A percentile compares a stretch with the other conserved stretches of the same genome.
Evolutionary conservation across 1,284 basidiomycete species (phyloP).

Genomic region (Caloboletus inedulis): DNA sequence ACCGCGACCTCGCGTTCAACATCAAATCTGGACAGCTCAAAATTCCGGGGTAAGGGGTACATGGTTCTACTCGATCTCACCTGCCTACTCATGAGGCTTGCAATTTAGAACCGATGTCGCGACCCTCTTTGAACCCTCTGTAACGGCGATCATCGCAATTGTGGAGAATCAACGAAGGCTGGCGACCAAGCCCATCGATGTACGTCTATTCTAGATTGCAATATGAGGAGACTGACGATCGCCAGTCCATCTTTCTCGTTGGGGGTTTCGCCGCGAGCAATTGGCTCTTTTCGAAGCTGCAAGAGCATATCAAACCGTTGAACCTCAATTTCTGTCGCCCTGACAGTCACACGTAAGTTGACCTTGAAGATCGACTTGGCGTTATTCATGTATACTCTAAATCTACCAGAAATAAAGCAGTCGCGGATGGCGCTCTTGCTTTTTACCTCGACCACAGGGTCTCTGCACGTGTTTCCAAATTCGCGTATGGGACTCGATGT

Average conservation of each 20-base stretch:
- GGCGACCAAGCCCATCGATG: constrained; percentile 28
- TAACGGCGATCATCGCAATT: constrained; percentile 33
- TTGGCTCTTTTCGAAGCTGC: constrained; percentile 34
- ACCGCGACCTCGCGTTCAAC: constrained; percentile 35
- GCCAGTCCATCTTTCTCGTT: constrained; percentile 36
- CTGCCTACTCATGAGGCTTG: constrained; percentile 23
- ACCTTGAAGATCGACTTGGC: neutral
- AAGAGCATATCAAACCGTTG: constrained; percentile 27
- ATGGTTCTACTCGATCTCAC: neutral
- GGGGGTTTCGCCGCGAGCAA: constrained; percentile 41
- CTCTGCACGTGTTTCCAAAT: constrained; percentile 33
- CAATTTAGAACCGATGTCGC: constrained; percentile 32
- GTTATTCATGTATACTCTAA: neutral
- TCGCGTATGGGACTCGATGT: constrained; percentile 36
- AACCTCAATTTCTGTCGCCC: constrained; percentile 41
- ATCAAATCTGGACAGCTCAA: constrained; percentile 43
- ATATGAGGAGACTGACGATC: constrained; percentile 3
- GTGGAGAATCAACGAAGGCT: constrained; percentile 32
- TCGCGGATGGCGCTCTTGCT: constrained; percentile 36
- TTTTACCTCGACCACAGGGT: constrained; percentile 39
- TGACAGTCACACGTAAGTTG: constrained; percentile 44
- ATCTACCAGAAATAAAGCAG: constrained; percentile 29
- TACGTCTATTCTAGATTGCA: constrained; percentile 11
- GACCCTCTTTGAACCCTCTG: constrained; percentile 41
- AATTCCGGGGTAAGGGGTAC: constrained; percentile 34